Base-by-base conservation (phyloP, 1,139 yeast genomes). In the Debaryomyces robertsiae region DNA sequence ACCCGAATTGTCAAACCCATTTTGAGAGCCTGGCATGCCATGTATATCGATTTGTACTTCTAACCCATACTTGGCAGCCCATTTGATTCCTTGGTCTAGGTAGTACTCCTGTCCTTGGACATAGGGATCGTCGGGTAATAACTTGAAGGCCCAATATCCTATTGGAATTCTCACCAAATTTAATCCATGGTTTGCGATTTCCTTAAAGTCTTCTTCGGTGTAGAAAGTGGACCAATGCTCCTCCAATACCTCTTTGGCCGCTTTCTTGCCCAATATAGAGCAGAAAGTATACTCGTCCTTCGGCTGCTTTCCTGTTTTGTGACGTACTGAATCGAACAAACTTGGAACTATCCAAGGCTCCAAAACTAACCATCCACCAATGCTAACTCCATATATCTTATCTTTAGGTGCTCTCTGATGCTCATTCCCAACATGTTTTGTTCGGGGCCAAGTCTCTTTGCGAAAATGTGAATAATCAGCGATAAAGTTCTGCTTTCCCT, bases 1-100 rank as follows among this genome's bases (percentile, higher is more conserved):
- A 1, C 65, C 65, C 6, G 60, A 55, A 43, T 59, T 59, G 42
- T 60, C 65, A 44, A 60, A 60, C 16, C 65, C 64, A 43, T 60
- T 60, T 41, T 60, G 64, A 6, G 63, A 58, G 9, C 63, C 64
- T 1, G 65, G 63, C 54, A 57, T 51, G 3, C 63, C 63, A 42
- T 60, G 64, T 16, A 60, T 38, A 44, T 58, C 63, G 19, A 60
- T 43, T 41, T 53, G 59, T 2, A 57, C 57, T 36, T 48, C 45
- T 17, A 60, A 43, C 3, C 45, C 48, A 41, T 56, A 39, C 23
- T 46, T 48, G 2, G 32, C 18, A 10, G 59, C 54, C 64, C 64
- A 60, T 15, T 38, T 49, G 25, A 60, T 46, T 1, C 63, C 63
- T 23, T 38, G 37, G 34, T 59, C 63, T 32, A 60, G 48, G 39